These are phyloP conservation scores for Actinomucor elegans DNA, from an alignment of 371 early-diverging fungal genomes.

Conservation along the genomic window DNA sequence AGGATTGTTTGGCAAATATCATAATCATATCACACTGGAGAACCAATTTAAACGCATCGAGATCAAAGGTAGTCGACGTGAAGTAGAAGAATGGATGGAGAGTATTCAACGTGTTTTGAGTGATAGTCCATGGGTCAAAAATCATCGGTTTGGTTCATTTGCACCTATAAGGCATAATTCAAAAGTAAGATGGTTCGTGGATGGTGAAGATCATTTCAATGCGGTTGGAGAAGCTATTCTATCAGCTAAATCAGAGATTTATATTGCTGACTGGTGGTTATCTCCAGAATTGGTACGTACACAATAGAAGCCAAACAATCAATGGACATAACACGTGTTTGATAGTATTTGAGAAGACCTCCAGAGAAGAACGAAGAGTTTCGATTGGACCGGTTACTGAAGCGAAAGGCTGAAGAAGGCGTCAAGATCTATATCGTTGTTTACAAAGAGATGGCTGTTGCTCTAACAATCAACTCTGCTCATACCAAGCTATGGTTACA, in stretches of 20 bases:
- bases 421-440: slow-evolving; percentile 88
- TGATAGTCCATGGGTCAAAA: slow-evolving; percentile 69
- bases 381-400: slow-evolving; percentile 81
- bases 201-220: slow-evolving; percentile 84
- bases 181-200: slow-evolving; percentile 78
- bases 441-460: slow-evolving; percentile 86
- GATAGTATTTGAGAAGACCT: slow-evolving; percentile 77
- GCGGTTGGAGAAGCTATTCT: slow-evolving; percentile 78
- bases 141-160: slow-evolving; percentile 77
- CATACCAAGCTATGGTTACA: slow-evolving; percentile 81
- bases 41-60: slow-evolving; percentile 67
- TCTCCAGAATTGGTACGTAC: slow-evolving; percentile 44
- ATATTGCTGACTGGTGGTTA: slow-evolving; percentile 64
- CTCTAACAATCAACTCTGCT: slow-evolving; percentile 77
- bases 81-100: slow-evolving; percentile 66
- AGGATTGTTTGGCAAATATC: slow-evolving; percentile 37
- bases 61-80: slow-evolving; percentile 65
- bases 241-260: slow-evolving; percentile 77
- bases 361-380: slow-evolving; percentile 69
- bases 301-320: background rate
- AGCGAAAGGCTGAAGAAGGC: slow-evolving; percentile 85
- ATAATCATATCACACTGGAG: slow-evolving; percentile 53
- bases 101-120: slow-evolving; percentile 57
- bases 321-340: background rate
- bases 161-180: slow-evolving; percentile 73